A percentile compares a stretch with the other conserved stretches of the same genome.
phyloP scores from a whole-genome alignment of 169 alveolate genomes.

The Eimeria sp. region DNA sequence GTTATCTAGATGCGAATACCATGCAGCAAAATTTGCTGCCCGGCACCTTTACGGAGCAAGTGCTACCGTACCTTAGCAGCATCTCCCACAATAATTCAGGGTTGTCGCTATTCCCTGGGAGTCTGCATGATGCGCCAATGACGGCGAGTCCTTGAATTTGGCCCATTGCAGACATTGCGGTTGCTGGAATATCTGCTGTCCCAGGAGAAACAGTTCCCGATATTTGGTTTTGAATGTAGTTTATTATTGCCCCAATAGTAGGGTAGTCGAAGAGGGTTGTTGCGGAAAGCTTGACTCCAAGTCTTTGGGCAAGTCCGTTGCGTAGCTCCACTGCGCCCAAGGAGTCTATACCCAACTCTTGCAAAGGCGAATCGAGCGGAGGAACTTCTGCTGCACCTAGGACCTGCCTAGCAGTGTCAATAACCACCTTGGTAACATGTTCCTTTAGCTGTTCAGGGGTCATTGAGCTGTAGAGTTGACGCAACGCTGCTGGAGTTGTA shows the following conservation, averaged over 20 bases:
- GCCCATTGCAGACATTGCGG: not conserved
- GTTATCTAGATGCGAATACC: not conserved
- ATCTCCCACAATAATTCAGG: conserved; percentile 85
- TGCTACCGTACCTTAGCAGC: conserved; percentile 21
- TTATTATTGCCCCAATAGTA: conserved; percentile 84
- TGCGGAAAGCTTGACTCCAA: conserved; percentile 88
- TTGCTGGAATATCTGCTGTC: not conserved
- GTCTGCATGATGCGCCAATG: conserved; percentile 85
- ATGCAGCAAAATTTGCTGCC: conserved; percentile 79
- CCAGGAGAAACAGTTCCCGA: conserved; percentile 25
- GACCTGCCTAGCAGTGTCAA: conserved; percentile 68
- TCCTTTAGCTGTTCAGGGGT: conserved; percentile 20
- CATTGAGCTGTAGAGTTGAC: conserved; percentile 36
- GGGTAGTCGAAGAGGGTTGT: conserved; percentile 87
- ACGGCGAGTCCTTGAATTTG: conserved; percentile 74
- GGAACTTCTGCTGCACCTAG: conserved; percentile 69
- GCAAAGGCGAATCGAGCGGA: conserved; percentile 81
- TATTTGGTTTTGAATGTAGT: conserved; percentile 74
- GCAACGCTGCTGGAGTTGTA: conserved; percentile 28
- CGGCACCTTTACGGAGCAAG: conserved; percentile 16
- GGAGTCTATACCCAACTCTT: conserved; percentile 89
- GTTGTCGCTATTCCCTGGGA: conserved; percentile 81
- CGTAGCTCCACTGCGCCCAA: conserved; percentile 90
- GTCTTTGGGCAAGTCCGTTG: conserved; percentile 82
- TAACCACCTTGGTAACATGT: conserved; percentile 52